Evolutionary conservation across 2,329 filamentous ascomycete species (phyloP).

Genomic region (Thelonectria blattea): DNA sequence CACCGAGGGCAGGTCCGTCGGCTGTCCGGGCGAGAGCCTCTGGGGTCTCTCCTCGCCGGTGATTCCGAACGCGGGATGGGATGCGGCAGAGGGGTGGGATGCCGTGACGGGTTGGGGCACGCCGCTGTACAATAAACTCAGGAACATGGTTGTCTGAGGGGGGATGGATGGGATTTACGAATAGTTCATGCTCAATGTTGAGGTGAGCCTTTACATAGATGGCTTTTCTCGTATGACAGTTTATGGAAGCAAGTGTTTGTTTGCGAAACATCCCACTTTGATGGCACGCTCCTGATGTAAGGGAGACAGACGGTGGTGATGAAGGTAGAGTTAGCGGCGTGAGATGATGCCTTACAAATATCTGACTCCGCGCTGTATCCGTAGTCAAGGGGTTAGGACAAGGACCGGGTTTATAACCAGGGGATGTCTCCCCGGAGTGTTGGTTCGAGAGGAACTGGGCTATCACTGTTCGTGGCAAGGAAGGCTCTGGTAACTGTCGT

Average conservation of each 20-base stretch:
- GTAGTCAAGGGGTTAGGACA: background rate
- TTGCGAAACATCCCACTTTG: too few species aligned
- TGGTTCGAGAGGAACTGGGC: constrained; percentile 1
- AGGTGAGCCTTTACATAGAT: too few species aligned
- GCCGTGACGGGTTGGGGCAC: constrained; percentile 52
- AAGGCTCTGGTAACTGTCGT: background rate
- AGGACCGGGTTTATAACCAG: background rate
- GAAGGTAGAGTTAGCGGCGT: background rate
- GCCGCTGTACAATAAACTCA: constrained; percentile 49
- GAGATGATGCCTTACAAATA: background rate
- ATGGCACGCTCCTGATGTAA: background rate
- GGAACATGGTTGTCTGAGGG: constrained; percentile 14
- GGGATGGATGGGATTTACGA: too few species aligned
- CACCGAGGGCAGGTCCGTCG: constrained; percentile 42
- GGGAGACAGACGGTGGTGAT: background rate
- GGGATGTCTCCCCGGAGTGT: constrained; percentile 1
- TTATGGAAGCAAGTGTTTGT: too few species aligned
- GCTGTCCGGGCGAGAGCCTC: constrained; percentile 41
- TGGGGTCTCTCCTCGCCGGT: constrained; percentile 35
- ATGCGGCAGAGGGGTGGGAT: constrained; percentile 44
- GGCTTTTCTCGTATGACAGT: too few species aligned
- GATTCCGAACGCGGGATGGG: constrained; percentile 39
- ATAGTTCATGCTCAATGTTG: too few species aligned
- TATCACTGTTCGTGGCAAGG: background rate
- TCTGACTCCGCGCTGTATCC: background rate